phyloP scores from a whole-genome alignment of 352 stramenopile species.

The Pythium aphanidermatum region DNA sequence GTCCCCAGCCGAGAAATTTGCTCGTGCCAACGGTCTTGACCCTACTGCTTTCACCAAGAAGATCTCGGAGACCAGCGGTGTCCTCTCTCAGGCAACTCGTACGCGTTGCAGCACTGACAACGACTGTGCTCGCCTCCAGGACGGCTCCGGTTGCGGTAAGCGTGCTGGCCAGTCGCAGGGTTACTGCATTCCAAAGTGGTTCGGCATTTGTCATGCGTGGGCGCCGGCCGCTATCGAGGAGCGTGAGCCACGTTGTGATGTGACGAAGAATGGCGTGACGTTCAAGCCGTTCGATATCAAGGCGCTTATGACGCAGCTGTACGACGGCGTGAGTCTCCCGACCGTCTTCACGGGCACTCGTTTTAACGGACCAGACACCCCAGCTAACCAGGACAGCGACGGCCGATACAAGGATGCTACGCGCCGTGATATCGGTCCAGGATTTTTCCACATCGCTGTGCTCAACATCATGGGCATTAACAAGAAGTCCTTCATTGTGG shows the following conservation, averaged over 20 bases:
- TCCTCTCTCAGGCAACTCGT: conserved; percentile 5
- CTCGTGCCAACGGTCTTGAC: conserved; percentile 14
- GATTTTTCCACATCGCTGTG: conserved; percentile 20
- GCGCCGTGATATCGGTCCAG: conserved; percentile 17
- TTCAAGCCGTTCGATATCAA: conserved; percentile 25
- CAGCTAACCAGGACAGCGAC: conserved; percentile 7
- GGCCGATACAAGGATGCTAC: conserved; percentile 15
- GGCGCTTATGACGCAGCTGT: conserved; percentile 20
- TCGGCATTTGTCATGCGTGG: conserved; percentile 23
- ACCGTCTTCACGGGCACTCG: conserved; percentile 22
- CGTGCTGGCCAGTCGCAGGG: conserved; percentile 7
- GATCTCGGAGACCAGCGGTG: conserved; percentile 11
- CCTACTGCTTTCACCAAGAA: conserved; percentile 7
- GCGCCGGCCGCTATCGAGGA: conserved; percentile 18
- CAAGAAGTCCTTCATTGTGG: conserved; percentile 18
- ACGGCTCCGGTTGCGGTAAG: conserved; percentile 9
- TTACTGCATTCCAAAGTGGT: conserved; percentile 19
- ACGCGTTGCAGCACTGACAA: not conserved
- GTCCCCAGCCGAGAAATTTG: conserved; percentile 17
- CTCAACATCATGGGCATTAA: conserved; percentile 19
- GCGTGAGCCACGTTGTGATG: conserved; percentile 17
- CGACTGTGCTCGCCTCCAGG: conserved; percentile 9
- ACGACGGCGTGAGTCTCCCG: conserved; percentile 17
- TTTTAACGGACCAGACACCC: conserved; percentile 15
- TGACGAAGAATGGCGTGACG: conserved; percentile 19